phyloP scores from a whole-genome alignment of 129 eudicot genomes.

The Scalesia atractyloides region DNA sequence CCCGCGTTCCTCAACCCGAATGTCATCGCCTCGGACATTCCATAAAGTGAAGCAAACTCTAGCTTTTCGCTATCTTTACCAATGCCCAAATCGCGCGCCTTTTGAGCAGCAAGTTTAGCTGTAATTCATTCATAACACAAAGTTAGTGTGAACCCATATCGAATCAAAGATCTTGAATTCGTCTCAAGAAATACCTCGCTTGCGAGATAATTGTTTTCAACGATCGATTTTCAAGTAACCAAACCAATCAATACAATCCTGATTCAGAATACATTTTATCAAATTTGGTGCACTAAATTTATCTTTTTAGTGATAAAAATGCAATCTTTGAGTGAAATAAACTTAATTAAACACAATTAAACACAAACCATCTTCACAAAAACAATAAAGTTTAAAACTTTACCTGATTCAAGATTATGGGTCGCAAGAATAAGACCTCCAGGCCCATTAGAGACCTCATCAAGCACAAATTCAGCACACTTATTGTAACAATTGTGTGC shows the following conservation, averaged over 20 bases:
- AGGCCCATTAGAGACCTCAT: slow-evolving; percentile 60
- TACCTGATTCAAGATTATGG: slow-evolving; percentile 93
- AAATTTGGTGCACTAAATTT: slow-evolving; percentile 36
- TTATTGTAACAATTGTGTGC: slow-evolving; percentile 72
- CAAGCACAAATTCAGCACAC: slow-evolving; percentile 80
- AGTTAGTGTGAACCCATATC: slow-evolving; percentile 18
- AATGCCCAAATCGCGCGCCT: slow-evolving; percentile 70
- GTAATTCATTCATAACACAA: slow-evolving; percentile 4
- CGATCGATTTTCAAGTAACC: slow-evolving; percentile 36
- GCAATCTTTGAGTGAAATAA: slow-evolving; percentile 7
- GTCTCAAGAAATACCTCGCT: slow-evolving; percentile 45
- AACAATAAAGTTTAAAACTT: slow-evolving; percentile 8
- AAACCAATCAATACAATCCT: slow-evolving; percentile 31
- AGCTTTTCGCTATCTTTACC: slow-evolving; percentile 55
- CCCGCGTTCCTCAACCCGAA: slow-evolving; percentile 82
- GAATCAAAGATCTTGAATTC: slow-evolving; percentile 29
- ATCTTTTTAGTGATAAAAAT: slow-evolving; percentile 30
- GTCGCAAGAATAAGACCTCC: slow-evolving; percentile 87
- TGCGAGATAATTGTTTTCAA: slow-evolving; percentile 35
- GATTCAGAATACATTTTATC: slow-evolving; percentile 39
- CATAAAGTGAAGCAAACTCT: slow-evolving; percentile 91
- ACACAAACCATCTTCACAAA: background rate
- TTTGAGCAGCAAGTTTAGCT: slow-evolving; percentile 77
- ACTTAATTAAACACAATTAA: background rate
- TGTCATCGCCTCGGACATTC: slow-evolving; percentile 88